Evolutionary conservation across 352 stramenopile species (phyloP), one percentile per base, ranked within the genome.

Genomic region (Pythium grandisporangium): DNA sequence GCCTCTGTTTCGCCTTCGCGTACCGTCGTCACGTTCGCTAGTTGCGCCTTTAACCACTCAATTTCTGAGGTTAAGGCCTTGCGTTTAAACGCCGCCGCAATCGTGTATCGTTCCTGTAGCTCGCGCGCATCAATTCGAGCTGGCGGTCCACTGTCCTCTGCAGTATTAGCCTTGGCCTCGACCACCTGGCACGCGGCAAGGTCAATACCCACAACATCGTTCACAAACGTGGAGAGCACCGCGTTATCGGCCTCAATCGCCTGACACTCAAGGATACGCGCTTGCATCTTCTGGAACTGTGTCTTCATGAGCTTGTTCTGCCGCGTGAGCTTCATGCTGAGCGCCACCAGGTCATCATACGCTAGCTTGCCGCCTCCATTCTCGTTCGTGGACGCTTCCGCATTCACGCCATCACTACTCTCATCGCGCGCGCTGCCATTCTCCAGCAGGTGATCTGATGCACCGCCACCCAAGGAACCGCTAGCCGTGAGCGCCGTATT

Each of bases 231-330:
- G 14, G 49, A 49, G 14, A 93, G 54, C 20, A 77, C 47, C 12
- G 45, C 39, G 12, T 52, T 54, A 37, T 93, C 72, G 7, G 70
- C 60, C 17, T 87, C 70, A 14, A 46, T 64, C 5, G 40, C 43
- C 13, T 52, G 53, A 1, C 71, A 55, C 43, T 63, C 50, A 11
- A 42, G 38, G 29, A 84, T 58, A 2, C 71, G 65, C 35, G 38
- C 55, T 51, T 88, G 70, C 48, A 70, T 79, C 53, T 85, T 86
- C 51, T 88, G 77, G 44, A 88, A 83, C 55, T 91, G 77, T 5
- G 51, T 53, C 51, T 87, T 88, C 76, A 90, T 86, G 30, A 90
- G 55, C 48, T 90, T 90, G 61, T 93, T 93, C 55, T 93, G 80
- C 14, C 79, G 63, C 47, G 77, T 93, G 41, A 91, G 70, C 58